phyloP scores from a whole-genome alignment of 345 rosid species.

The Populus euphratica region DNA sequence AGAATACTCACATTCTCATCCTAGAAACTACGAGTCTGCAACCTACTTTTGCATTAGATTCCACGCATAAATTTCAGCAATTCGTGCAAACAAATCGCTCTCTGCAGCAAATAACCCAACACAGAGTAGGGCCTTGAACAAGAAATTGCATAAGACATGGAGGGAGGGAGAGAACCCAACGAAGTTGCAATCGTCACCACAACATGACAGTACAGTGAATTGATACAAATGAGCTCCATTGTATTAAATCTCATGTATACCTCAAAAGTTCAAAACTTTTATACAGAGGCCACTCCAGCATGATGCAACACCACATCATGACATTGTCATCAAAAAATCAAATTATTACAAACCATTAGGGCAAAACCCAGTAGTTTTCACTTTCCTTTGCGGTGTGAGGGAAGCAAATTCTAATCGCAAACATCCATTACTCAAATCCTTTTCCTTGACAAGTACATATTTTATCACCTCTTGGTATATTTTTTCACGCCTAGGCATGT shows the following conservation, averaged over 20 bases:
- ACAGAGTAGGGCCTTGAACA: neutral
- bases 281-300: neutral
- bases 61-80: neutral
- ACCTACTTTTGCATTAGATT: neutral
- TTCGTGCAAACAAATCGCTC: neutral
- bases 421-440: neutral
- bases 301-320: neutral
- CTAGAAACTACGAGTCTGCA: too few relatives aligned
- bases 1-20: too few relatives aligned
- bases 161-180: neutral
- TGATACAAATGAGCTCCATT: neutral
- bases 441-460: neutral
- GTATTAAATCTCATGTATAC: neutral
- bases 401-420: slow-evolving; percentile 3
- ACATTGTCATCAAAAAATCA: neutral
- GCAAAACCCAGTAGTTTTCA: neutral
- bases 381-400: neutral
- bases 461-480: neutral
- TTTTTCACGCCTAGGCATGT: neutral
- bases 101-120: neutral
- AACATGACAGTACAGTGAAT: neutral
- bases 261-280: neutral
- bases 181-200: neutral
- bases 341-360: neutral
- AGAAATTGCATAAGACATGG: neutral